Evolutionary conservation across 345 rosid species (phyloP).

Genomic region (Brassica rapa): DNA sequence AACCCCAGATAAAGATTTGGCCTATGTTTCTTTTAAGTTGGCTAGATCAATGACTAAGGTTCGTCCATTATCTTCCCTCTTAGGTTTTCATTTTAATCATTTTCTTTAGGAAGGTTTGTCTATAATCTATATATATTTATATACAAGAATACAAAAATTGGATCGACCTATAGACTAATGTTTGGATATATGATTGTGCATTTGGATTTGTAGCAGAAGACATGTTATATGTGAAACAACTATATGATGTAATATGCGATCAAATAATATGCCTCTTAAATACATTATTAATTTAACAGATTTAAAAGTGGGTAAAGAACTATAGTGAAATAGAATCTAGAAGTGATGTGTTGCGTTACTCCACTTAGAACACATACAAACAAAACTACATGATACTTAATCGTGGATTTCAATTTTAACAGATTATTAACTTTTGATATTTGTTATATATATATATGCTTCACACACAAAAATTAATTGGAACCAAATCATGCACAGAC

Average conservation of each 20-base stretch:
- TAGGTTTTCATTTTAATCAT: neutral
- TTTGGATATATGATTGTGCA: neutral
- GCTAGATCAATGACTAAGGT: conserved; percentile 10
- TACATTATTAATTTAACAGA: neutral
- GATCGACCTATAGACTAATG: neutral
- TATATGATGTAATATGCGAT: neutral
- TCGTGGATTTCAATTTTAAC: neutral
- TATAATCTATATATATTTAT: neutral
- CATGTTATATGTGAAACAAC: neutral
- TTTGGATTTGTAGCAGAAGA: conserved; percentile 2
- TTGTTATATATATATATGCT: neutral
- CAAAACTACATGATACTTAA: neutral
- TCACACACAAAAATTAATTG: neutral
- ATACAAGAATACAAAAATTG: neutral
- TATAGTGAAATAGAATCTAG: neutral
- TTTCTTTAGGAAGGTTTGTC: neutral
- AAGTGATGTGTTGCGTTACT: neutral
- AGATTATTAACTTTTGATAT: neutral
- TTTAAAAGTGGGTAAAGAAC: neutral
- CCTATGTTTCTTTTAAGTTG: neutral
- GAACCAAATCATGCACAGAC: neutral
- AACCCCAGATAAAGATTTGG: neutral
- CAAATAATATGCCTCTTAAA: neutral
- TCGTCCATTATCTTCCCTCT: neutral
- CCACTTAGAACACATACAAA: neutral